Evolutionary conservation across 2,329 filamentous ascomycete genomes (phyloP), one percentile per base, ranked within the genome.

Genomic region (Colletotrichum tropicale): DNA sequence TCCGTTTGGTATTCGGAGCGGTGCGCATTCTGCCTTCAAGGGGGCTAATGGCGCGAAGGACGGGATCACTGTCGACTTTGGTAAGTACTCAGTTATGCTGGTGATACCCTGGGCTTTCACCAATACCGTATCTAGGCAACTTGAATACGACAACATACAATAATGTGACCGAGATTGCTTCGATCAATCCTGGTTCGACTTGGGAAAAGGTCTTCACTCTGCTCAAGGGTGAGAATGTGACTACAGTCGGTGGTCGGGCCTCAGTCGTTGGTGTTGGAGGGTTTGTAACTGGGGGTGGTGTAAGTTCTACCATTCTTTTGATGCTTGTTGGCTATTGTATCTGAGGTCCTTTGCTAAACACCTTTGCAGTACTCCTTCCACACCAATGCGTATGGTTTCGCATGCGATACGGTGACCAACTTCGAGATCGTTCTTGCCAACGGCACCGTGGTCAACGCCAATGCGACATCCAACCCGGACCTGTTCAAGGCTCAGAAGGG

Each of bases 401-500:
- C 82, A 12, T 86, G 85, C 69, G 87, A 88, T 75, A 83, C 80
- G 5, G 82, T 88, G 4, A 76, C 78, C 24, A 86, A 84, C 70
- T 87, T 83, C 43, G 83, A 88, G 70, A 82, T 89, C 32, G 87
- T 89, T 4, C 83, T 88, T 1, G 83, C 83, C 0, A 79, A 84
- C 61, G 87, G 88, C 7, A 70, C 76, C 2, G 82, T 89, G 21
- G 80, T 88, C 30, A 84, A 86, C 8, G 87, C 84, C 16, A 88
- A 85, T 64, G 77, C 77, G 0, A 62, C 80, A 0, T 71, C 82
- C 9, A 83, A 89, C 67, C 13, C 79, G 0, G 86, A 88, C 52
- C 82, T 89, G 1, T 89, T 82, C 80, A 84, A 83, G 70, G 87
- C 87, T 1, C 81, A 89, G 3, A 86, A 87, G 70, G 88, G 88